Base-by-base conservation (phyloP, 129 eudicot genomes). In the Chrysanthemum seticuspe region DNA sequence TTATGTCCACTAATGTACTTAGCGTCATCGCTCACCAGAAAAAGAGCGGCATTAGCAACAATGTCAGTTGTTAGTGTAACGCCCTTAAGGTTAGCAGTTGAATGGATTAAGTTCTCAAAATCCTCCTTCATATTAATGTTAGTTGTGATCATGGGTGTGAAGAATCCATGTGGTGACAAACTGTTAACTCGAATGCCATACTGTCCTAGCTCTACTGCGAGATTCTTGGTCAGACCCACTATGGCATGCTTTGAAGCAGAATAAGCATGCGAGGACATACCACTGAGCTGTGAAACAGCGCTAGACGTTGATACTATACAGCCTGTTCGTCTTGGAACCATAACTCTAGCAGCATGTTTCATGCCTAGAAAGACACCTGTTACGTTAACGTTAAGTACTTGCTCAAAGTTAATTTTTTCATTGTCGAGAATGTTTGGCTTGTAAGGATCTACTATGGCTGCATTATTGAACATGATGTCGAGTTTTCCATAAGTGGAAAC, bases 1-100 rank as follows among this genome's bases (percentile, higher is more conserved):
- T 85, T 87, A 0, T 87, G 93, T 3, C 93, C 93, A 12, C 85
- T 87, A 14, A 87, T 82, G 47, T 82, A 87, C 65, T 77, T 68
- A 0, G 89, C 84, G 0, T 85, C 93, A 1, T 85, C 93, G 3
- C 93, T 85, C 9, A 73, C 84, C 5, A 87, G 25, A 63, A 36
- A 70, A 87, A 87, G 84, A 0, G 80, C 84, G n/a, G 86, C 87
- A 12, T 78, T 77, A 2, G 87, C 93, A 5, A 85, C 80, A 72
- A 84, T 85, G 3, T 74, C 78, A 0, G 70, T 56, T 63, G 10
- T 52, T 0, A 85, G 76, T 0, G 78, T 78, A 13, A 51, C 71
- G 1, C 94, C 94, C 44, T 36, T 36, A 4, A 36, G 44, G 44
- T 36, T 36, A 0, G 44, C 8, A 36, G 27, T 2, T 0, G 14